Evolutionary conservation across 441 rosid species (phyloP).

Genomic region (Eutrema salsugineum): DNA sequence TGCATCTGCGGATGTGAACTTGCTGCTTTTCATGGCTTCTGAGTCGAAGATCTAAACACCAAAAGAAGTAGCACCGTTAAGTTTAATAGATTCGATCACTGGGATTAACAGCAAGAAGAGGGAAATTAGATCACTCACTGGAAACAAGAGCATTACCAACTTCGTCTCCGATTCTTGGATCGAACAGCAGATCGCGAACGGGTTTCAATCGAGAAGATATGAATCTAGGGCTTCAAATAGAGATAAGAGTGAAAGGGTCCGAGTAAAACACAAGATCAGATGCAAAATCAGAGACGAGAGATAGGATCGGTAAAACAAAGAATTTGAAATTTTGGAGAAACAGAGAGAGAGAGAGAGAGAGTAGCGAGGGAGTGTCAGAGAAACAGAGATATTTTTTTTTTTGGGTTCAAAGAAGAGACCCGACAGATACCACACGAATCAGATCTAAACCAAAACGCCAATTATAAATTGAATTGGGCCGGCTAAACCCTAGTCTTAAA

Average conservation of each 20-base stretch:
- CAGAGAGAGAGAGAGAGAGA: neutral
- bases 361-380: conserved; percentile 27
- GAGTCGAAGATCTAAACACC: neutral
- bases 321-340: neutral
- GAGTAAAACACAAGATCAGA: neutral
- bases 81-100: neutral
- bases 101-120: neutral
- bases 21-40: conserved; percentile 4
- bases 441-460: conserved; percentile 9
- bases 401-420: neutral
- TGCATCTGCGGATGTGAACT: neutral
- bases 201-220: neutral
- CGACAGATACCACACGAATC: conserved; percentile 6
- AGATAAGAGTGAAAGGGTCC: neutral
- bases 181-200: conserved; percentile 8
- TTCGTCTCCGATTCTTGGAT: neutral
- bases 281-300: neutral
- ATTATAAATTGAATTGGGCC: conserved; percentile 9
- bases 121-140: conserved; percentile 23
- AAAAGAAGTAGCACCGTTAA: neutral
- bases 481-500: conserved; percentile 1
- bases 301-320: neutral
- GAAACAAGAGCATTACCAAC: conserved; percentile 12
- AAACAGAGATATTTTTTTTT: neutral
- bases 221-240: neutral